These are phyloP conservation scores for Deuterostichococcus epilithicus DNA, from an alignment of 139 green algal genomes.

Conservation along the genomic window DNA sequence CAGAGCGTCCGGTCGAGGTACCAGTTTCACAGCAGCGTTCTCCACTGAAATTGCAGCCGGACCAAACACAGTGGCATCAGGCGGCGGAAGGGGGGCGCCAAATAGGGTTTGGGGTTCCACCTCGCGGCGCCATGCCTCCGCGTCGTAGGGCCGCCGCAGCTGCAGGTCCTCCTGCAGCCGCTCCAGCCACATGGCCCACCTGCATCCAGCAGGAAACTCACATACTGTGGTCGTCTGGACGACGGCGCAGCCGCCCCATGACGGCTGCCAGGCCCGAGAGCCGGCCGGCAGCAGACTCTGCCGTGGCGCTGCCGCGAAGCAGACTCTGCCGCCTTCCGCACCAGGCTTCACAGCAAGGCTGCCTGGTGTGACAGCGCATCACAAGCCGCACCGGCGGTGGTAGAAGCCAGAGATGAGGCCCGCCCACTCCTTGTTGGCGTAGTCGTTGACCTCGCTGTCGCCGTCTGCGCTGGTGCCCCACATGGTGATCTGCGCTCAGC, in stretches of 20 bases:
- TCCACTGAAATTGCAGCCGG: too few species aligned
- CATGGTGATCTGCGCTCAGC: slow-evolving; percentile 28
- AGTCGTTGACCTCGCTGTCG: slow-evolving; percentile 34
- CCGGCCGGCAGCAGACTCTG: too few species aligned
- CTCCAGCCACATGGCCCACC: slow-evolving; percentile 34
- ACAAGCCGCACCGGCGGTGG: not conserved
- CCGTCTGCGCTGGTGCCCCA: slow-evolving; percentile 21
- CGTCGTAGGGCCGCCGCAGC: slow-evolving; percentile 20
- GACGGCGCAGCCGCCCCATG: too few species aligned
- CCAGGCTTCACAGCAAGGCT: not conserved
- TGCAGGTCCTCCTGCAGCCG: slow-evolving; percentile 30
- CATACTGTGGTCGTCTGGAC: too few species aligned
- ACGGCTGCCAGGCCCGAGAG: too few species aligned
- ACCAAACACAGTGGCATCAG: too few species aligned
- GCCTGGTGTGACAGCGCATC: not conserved
- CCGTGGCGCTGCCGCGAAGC: too few species aligned
- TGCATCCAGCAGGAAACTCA: not conserved
- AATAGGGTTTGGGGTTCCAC: too few species aligned
- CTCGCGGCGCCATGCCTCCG: slow-evolving; percentile 12
- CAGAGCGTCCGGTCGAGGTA: too few species aligned
- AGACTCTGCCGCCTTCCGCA: too few species aligned
- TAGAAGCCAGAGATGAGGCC: slow-evolving; percentile 41
- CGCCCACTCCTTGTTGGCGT: slow-evolving; percentile 42
- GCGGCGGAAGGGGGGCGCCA: too few species aligned
- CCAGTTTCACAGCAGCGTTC: too few species aligned